Percentiles rank a stretch among this genome's conserved stretches.
Conservation (phyloP, 225 moss, liverwort and hornwort genomes). For the Neckera pumila region DNA sequence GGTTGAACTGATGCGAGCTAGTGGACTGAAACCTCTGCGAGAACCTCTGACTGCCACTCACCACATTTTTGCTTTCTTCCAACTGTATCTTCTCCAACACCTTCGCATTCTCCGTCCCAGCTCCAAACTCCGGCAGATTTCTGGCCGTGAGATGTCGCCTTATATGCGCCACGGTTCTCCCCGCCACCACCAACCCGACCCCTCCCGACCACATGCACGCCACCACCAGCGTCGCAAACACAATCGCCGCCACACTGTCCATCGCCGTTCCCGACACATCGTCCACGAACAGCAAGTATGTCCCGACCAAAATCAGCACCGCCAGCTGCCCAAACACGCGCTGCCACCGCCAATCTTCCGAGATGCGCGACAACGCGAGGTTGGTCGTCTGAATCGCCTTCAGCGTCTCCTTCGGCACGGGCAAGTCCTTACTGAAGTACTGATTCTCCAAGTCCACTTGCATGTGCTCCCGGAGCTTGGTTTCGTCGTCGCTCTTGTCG, state of each 20-base stretch:
- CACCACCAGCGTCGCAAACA: conserved; percentile 1
- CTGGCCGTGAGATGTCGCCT: background rate
- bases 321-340: conserved; percentile 9
- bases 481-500: background rate
- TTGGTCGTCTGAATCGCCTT: background rate
- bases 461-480: background rate
- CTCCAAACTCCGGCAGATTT: background rate
- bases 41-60: background rate
- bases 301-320: background rate
- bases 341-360: conserved; percentile 18
- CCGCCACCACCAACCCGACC: background rate
- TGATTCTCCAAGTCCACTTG: background rate
- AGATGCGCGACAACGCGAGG: background rate
- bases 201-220: conserved; percentile 16
- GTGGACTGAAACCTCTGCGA: background rate
- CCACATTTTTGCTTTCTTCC: background rate
- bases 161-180: background rate
- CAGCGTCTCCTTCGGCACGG: background rate
- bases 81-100: background rate
- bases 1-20: background rate
- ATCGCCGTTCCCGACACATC: background rate
- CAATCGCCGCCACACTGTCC: conserved; percentile 6
- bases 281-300: conserved; percentile 12
- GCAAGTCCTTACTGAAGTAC: background rate
- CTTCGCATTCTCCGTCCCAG: accelerated